Evolutionary conservation across 768 basidiomycete genomes (phyloP), one percentile per base, ranked within the genome.

Genomic region (Hysterangium stoloniferum): DNA sequence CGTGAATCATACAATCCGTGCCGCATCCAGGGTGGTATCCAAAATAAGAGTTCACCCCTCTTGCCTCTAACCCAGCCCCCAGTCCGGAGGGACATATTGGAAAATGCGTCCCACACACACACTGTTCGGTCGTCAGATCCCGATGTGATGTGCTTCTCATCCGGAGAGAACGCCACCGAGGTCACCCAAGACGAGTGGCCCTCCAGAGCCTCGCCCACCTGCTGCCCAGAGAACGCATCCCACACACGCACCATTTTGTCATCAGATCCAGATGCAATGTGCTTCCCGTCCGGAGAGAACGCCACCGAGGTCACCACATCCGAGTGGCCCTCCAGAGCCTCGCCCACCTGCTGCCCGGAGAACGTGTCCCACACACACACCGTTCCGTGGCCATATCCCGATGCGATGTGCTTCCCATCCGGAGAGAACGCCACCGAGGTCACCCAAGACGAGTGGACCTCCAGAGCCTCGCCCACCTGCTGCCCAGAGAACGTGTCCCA

Each of bases 361-460:
- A 17, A 41, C 40, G 28, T 20, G 17, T 52, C 22, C 50, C 50
- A 52, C 25, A 52, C 48, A 17, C 50, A 44, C 7, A 52, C 50
- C 6, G 50, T 52, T 4, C 24, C 40, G 27, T 52, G 46, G 27
- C 32, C 46, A 49, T 19, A 52, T 3, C 52, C 52, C 19, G 24
- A 29, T 24, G 40, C 52, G 22, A 53, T 32, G 19, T 34, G 51
- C 48, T 25, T 31, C 13, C 52, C 51, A 32, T 53, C 49, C 15
- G 51, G 25, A 11, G 50, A 53, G 32, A 53, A 53, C 15, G 50
- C 52, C 13, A 53, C 24, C 19, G 19, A 53, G 20, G 24, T 53
- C 24, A 53, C 49, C 9, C 3, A 15, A 4, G 19, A 20, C 15
- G 50, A 19, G 51, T 53, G 52, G 13, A 50, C 52, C 28, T 41